Evolutionary conservation across 2,329 filamentous ascomycete genomes (phyloP), one percentile per base, ranked within the genome.

Genomic region (Stachybotrys echinatus): DNA sequence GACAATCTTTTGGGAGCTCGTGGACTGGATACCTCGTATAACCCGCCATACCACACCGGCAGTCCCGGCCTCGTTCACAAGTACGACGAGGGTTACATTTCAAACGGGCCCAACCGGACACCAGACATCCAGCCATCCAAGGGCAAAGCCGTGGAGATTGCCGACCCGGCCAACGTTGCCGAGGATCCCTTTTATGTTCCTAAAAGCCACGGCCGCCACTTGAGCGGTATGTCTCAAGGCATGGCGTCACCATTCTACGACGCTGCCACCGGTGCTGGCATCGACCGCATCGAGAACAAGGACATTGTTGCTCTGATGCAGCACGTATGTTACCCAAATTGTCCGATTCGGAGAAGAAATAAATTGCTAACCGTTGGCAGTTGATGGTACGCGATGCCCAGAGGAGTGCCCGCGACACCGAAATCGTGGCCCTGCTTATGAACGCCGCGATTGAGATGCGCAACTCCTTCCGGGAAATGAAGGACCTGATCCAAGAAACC

Each of bases 291-390:
- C 47, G 87, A 97, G 65, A 96, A 91, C 43, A 94, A 95, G 71
- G 94, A 99, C 63, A 95, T 99, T 60, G 88, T 99, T 55, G 90
- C 92, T 21, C 74, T 99, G 53, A 99, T 99, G 94, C 92, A 99
- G 65, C 94, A 99, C 68, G n/a, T n/a, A n/a, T n/a, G n/a, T n/a
- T n/a, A 81, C 86, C 71, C 76, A 83, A 75, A 47, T 44, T 50
- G 22, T 19, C 21, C 8, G 18, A 14, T 39, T 18, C 4, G 5
- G 18, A 18, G n/a, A n/a, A n/a, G n/a, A n/a, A n/a, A n/a, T n/a
- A n/a, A n/a, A n/a, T n/a, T n/a, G n/a, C n/a, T n/a, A n/a, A n/a
- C n/a, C n/a, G n/a, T n/a, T n/a, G n/a, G n/a, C n/a, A n/a, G n/a
- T 7, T 44, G 54, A 97, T 95, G 65, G 94, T 97, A 55, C 87